These are phyloP conservation scores for Trichosanthes truncata DNA, from an alignment of 306 rosid species.

Conservation along the genomic window DNA sequence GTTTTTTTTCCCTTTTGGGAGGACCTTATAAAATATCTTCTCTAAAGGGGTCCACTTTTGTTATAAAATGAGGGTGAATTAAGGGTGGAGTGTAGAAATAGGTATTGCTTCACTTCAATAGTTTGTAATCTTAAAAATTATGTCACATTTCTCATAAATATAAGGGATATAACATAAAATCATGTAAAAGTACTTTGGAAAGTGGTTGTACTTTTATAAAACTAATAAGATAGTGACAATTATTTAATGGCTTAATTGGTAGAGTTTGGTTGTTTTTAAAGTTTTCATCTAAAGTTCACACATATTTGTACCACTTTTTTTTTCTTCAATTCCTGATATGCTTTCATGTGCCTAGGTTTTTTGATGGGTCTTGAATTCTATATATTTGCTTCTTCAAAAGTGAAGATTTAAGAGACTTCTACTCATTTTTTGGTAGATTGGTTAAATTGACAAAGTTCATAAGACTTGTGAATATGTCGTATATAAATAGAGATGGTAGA, in stretches of 20 bases:
- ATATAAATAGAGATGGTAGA: too few species aligned
- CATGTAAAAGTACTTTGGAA: background rate
- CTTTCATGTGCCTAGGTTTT: background rate
- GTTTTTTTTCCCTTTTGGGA: background rate
- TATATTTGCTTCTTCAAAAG: background rate
- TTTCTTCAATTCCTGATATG: background rate
- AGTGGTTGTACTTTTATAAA: background rate
- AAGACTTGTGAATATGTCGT: too few species aligned
- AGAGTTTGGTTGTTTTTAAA: background rate
- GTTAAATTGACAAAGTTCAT: background rate
- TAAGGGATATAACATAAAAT: background rate
- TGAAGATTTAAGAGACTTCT: background rate
- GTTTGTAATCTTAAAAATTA: background rate
- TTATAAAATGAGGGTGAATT: background rate
- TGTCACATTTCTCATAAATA: background rate
- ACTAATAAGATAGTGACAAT: background rate
- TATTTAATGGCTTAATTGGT: background rate
- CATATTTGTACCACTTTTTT: background rate
- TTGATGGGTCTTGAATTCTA: background rate
- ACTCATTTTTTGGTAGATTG: background rate
- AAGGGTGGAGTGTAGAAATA: background rate
- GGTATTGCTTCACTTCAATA: background rate
- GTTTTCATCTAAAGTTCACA: background rate
- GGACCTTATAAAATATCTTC: background rate
- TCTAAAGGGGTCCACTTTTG: background rate